phyloP scores from a whole-genome alignment of 129 eudicot genomes.

The Chrysanthemum lavandulifolium region DNA sequence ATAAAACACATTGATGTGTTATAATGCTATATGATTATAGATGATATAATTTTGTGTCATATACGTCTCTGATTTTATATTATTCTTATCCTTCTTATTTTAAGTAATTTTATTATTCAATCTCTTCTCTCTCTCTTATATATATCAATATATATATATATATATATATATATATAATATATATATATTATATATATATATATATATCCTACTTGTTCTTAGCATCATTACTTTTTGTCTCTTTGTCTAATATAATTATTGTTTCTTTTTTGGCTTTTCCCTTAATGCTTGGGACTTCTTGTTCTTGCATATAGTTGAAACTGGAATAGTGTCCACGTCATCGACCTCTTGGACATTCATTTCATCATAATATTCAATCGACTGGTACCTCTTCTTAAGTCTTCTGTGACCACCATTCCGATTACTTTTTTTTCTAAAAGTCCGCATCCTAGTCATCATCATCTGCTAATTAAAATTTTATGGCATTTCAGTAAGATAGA shows the following conservation, averaged over 20 bases:
- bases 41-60: too few relatives aligned
- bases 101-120: too few relatives aligned
- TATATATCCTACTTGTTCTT: conserved; percentile 9
- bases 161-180: too few relatives aligned
- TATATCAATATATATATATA: too few relatives aligned
- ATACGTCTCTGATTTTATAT: too few relatives aligned
- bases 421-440: conserved; percentile 24
- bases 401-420: conserved; percentile 32
- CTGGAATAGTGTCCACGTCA: conserved; percentile 48
- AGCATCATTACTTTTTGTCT: conserved; percentile 19
- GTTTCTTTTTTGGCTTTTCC: conserved; percentile 27
- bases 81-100: too few relatives aligned
- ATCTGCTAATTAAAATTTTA: too few relatives aligned
- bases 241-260: conserved; percentile 21
- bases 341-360: conserved; percentile 39
- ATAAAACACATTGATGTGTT: too few relatives aligned
- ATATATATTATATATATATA: too few relatives aligned
- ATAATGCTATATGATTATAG: too few relatives aligned
- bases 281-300: conserved; percentile 23
- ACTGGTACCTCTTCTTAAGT: conserved; percentile 51
- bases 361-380: conserved; percentile 63
- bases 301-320: conserved; percentile 44
- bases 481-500: too few relatives aligned
- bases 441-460: not conserved
- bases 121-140: too few relatives aligned